Conservation (phyloP, 257 asterid species). For the Paraleonurus japonicus region DNA sequence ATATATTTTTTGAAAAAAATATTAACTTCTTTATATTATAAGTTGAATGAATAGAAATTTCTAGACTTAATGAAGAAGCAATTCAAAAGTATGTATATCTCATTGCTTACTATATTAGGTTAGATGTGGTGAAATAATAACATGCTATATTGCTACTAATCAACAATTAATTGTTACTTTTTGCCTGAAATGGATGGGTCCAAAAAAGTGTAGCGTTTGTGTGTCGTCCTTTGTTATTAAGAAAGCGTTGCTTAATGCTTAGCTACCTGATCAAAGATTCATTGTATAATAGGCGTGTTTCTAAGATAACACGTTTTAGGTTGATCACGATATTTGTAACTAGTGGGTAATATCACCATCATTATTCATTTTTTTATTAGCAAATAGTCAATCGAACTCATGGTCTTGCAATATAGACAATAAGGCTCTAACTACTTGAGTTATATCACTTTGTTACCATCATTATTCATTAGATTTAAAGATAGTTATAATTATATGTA, state of each 20-base stretch:
- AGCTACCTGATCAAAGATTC: background rate
- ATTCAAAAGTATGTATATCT: background rate
- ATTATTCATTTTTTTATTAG: too few relatives aligned
- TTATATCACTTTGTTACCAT: too few relatives aligned
- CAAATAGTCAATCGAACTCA: too few relatives aligned
- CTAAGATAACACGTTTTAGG: background rate
- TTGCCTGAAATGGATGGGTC: constrained; percentile 24
- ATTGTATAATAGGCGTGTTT: constrained; percentile 9
- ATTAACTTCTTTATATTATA: too few relatives aligned
- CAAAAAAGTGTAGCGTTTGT: constrained; percentile 27
- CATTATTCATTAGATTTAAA: too few relatives aligned
- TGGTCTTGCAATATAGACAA: too few relatives aligned
- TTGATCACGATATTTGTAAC: background rate
- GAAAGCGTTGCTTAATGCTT: constrained; percentile 10
- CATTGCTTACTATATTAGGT: constrained; percentile 11
- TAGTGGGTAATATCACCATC: constrained; percentile 29
- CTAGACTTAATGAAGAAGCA: constrained; percentile 37
- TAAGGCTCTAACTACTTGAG: too few relatives aligned
- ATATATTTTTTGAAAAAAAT: too few relatives aligned
- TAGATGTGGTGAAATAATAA: constrained; percentile 1
- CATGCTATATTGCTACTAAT: background rate
- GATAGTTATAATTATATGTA: too few relatives aligned
- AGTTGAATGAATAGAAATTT: background rate
- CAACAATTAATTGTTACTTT: background rate
- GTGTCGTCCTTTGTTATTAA: constrained; percentile 36